Percentiles rank a stretch among this genome's conserved stretches.
Evolutionary conservation across 192 early-diverging fungal species (phyloP).

Genomic region (Oehlia diaphana): DNA sequence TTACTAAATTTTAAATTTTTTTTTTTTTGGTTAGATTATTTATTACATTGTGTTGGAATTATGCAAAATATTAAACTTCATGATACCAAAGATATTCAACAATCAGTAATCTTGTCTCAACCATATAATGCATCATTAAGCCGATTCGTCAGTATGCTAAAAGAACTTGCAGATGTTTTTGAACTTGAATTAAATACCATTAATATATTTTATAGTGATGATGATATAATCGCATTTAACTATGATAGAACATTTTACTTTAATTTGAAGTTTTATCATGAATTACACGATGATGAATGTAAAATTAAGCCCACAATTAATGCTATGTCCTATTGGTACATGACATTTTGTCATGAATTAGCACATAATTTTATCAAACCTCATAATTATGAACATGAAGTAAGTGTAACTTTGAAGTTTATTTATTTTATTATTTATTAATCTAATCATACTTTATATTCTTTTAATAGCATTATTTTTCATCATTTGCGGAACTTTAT

Average conservation of each 20-base stretch:
- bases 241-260: conserved; percentile 75
- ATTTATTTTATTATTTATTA: neutral
- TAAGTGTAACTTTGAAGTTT: conserved; percentile 20
- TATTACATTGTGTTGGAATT: conserved; percentile 45
- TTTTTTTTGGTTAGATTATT: conserved; percentile 19
- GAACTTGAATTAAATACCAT: conserved; percentile 51
- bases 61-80: conserved; percentile 38
- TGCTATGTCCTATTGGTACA: conserved; percentile 76
- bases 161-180: conserved; percentile 60
- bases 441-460: neutral
- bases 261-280: conserved; percentile 77
- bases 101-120: conserved; percentile 40
- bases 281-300: conserved; percentile 55
- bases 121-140: conserved; percentile 38
- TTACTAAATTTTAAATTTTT: too few species aligned
- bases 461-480: conserved; percentile 65
- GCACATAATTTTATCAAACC: conserved; percentile 71
- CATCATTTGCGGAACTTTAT: conserved; percentile 76
- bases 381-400: conserved; percentile 77
- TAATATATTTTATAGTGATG: conserved; percentile 76
- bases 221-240: conserved; percentile 78
- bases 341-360: conserved; percentile 81
- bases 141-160: conserved; percentile 45
- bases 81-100: neutral
- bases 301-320: conserved; percentile 31